Evolutionary conservation across 2,329 filamentous ascomycete genomes (phyloP).

Genomic region (Colletotrichum brevisporum): DNA sequence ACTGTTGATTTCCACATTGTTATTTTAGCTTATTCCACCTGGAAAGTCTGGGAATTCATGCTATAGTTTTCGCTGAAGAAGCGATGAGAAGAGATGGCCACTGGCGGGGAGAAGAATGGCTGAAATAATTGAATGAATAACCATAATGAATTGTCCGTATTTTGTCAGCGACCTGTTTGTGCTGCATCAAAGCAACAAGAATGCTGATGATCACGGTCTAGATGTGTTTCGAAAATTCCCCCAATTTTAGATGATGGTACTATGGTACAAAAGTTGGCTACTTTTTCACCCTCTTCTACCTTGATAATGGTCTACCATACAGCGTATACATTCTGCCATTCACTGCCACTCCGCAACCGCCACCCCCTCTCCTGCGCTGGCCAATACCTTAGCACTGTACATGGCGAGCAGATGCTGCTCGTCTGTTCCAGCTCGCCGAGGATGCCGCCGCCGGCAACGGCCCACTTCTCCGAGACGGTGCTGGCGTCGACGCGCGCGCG

Average conservation of each 20-base stretch:
- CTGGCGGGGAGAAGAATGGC: too few species aligned
- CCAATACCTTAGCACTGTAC: too few species aligned
- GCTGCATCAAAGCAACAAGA: too few species aligned
- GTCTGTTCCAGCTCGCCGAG: constrained; percentile 88
- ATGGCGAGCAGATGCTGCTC: too few species aligned
- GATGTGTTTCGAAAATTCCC: background rate
- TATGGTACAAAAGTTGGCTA: constrained; percentile 32
- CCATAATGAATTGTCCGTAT: constrained; percentile 15
- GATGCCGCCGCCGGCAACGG: constrained; percentile 82
- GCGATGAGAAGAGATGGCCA: constrained; percentile 3
- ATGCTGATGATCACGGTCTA: background rate
- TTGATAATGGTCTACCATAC: too few species aligned
- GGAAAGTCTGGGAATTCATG: constrained; percentile 17
- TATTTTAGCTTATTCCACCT: constrained; percentile 17
- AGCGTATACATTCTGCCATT: constrained; percentile 19
- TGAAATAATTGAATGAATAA: too few species aligned
- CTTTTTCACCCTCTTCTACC: background rate
- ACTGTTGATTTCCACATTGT: background rate
- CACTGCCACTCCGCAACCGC: background rate
- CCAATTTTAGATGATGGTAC: constrained; percentile 29
- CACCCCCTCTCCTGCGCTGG: too few species aligned
- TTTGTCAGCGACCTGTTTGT: too few species aligned
- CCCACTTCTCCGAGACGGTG: constrained; percentile 86
- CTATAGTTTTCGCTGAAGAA: constrained; percentile 19
- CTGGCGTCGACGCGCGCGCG: constrained; percentile 78